These are phyloP conservation scores for Globisporangium mamillatum DNA, from an alignment of 352 stramenopile species.

Conservation along the genomic window DNA sequence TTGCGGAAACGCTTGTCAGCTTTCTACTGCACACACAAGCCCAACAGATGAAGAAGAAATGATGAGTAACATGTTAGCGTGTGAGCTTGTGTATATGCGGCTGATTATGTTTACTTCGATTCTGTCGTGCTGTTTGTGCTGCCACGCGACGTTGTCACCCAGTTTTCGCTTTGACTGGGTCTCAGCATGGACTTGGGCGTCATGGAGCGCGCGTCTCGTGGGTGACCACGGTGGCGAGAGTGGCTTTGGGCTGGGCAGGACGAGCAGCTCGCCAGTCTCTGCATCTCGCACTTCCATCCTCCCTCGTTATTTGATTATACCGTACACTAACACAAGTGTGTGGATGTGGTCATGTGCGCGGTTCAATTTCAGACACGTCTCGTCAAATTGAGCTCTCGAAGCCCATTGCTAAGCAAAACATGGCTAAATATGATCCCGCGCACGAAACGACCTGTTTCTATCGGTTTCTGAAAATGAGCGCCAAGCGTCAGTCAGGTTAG, in stretches of 20 bases:
- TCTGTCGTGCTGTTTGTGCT: conserved; percentile 37
- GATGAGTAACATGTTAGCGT: neutral
- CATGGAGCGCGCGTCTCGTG: neutral
- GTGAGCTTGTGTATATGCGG: neutral
- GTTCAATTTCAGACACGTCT: neutral
- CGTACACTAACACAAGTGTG: neutral
- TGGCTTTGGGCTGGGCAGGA: conserved; percentile 19
- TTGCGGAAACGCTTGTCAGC: conserved; percentile 40
- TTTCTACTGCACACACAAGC: conserved; percentile 29
- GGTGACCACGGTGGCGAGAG: neutral
- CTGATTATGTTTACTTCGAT: conserved; percentile 35
- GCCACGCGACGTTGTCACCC: conserved; percentile 50
- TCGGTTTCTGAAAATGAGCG: neutral
- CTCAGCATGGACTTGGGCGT: conserved; percentile 31
- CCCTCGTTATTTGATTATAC: neutral
- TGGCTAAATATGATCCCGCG: neutral
- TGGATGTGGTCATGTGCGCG: neutral
- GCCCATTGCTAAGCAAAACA: neutral
- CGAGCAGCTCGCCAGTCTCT: conserved; percentile 59
- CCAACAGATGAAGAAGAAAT: neutral
- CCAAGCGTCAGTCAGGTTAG: neutral
- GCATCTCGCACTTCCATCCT: conserved; percentile 47
- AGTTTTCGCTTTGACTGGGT: conserved; percentile 57
- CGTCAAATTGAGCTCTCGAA: neutral
- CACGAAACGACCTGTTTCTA: neutral